Conservation (phyloP, 495 filamentous ascomycete species). For the Aspergillus taichungensis region DNA sequence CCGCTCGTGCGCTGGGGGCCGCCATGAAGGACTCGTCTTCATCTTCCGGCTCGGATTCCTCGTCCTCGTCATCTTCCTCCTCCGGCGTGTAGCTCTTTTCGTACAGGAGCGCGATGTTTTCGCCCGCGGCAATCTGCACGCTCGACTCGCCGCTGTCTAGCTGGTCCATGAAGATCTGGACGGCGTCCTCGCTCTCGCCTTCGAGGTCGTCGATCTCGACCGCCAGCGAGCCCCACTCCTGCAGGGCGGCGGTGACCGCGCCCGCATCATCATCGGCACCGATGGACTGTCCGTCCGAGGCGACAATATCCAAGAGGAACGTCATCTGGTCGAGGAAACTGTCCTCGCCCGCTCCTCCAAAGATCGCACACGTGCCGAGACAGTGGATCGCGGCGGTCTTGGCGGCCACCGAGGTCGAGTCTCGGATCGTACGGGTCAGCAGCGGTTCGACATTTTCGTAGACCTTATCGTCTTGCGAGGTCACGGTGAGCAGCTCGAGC, state of each 20-base stretch:
- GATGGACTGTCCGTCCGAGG: slow-evolving; percentile 71
- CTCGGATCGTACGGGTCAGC: slow-evolving; percentile 62
- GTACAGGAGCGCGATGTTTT: slow-evolving; percentile 83
- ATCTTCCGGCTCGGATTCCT: slow-evolving; percentile 33
- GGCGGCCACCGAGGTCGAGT: slow-evolving; percentile 52
- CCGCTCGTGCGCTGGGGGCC: slow-evolving; percentile 17
- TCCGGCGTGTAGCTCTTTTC: slow-evolving; percentile 66
- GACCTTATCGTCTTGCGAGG: slow-evolving; percentile 58
- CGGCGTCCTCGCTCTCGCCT: slow-evolving; percentile 59
- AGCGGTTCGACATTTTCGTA: slow-evolving; percentile 55
- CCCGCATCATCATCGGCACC: slow-evolving; percentile 63
- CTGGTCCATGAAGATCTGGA: slow-evolving; percentile 86
- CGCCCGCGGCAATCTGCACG: slow-evolving; percentile 80
- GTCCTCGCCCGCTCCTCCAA: slow-evolving; percentile 64
- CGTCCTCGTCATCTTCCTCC: slow-evolving; percentile 56
- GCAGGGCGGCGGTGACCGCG: slow-evolving; percentile 76
- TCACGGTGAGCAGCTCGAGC: slow-evolving; percentile 67
- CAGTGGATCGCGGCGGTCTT: slow-evolving; percentile 73
- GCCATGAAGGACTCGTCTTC: slow-evolving; percentile 37
- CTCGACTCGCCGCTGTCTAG: slow-evolving; percentile 64
- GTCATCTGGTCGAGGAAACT: slow-evolving; percentile 71
- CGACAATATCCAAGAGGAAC: slow-evolving; percentile 75
- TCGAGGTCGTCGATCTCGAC: slow-evolving; percentile 77
- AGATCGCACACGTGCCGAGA: slow-evolving; percentile 63
- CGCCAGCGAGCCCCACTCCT: slow-evolving; percentile 82